phyloP scores from a whole-genome alignment of 1,284 basidiomycete species.

The Athelia sp. region DNA sequence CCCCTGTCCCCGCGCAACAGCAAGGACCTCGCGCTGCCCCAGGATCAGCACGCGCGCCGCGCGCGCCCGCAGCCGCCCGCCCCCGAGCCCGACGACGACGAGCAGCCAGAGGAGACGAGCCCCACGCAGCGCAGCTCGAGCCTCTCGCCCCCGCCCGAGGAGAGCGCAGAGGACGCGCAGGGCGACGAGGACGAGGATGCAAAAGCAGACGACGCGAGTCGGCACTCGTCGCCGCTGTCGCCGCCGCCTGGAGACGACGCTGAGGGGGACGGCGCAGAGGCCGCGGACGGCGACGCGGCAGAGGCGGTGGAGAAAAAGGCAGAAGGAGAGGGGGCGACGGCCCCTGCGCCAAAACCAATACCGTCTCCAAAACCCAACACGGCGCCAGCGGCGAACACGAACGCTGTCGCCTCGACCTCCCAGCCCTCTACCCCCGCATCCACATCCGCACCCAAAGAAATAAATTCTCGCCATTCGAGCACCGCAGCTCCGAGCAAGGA shows the following conservation, averaged over 20 bases:
- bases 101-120: constrained; percentile 3
- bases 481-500: constrained; percentile 21
- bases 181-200: constrained; percentile 9
- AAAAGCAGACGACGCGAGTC: not conserved
- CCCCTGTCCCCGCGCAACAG: constrained; percentile 35
- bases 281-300: not conserved
- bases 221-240: constrained; percentile 7
- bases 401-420: constrained; percentile 9
- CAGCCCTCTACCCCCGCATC: constrained; percentile 5
- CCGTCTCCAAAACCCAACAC: constrained; percentile 3
- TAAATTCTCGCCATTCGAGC: too few relatives aligned
- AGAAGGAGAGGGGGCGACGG: not conserved
- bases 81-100: constrained; percentile 19
- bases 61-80: constrained; percentile 20
- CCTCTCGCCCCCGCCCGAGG: constrained; percentile 46
- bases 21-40: constrained; percentile 39
- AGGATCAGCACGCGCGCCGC: constrained; percentile 37
- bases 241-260: constrained; percentile 12
- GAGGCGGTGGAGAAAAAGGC: constrained; percentile 1
- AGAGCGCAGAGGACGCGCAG: constrained; percentile 25
- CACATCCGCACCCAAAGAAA: constrained; percentile 9
- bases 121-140: constrained; percentile 35
- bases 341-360: not conserved
- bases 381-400: constrained; percentile 9
- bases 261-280: constrained; percentile 10